A percentile compares a stretch with the other conserved stretches of the same genome.
phyloP scores from a whole-genome alignment of 2,329 filamentous ascomycete species.

The Paecilomyces sp. region DNA sequence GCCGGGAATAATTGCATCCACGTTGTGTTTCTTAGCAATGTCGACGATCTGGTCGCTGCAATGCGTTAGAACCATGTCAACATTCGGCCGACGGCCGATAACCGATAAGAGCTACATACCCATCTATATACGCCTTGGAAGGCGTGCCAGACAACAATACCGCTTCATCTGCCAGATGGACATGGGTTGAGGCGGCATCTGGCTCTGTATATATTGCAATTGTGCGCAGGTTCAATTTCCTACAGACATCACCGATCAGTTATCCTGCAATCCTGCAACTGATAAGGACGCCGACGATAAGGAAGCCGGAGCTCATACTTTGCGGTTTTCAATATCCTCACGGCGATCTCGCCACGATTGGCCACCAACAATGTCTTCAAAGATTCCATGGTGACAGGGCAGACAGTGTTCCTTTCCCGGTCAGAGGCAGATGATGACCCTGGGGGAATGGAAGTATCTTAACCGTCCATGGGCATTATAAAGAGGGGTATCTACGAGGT shows the following conservation, averaged over 20 bases:
- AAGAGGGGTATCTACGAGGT: not conserved
- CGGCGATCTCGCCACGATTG: conserved; percentile 54
- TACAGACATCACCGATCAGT: conserved; percentile 6
- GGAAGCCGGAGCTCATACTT: conserved; percentile 18
- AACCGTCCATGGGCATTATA: not conserved
- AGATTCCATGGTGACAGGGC: conserved; percentile 20
- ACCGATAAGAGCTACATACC: not conserved
- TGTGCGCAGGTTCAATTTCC: conserved; percentile 42
- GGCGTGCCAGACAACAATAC: conserved; percentile 43
- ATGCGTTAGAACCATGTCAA: not conserved
- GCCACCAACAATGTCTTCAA: conserved; percentile 50
- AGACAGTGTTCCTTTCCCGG: not conserved
- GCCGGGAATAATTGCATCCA: conserved; percentile 57
- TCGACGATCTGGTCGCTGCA: conserved; percentile 34
- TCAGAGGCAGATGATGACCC: not conserved
- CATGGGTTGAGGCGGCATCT: conserved; percentile 50
- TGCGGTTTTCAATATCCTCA: conserved; percentile 47
- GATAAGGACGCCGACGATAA: not conserved
- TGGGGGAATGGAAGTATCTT: not conserved
- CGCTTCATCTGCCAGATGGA: conserved; percentile 47
- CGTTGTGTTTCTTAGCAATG: conserved; percentile 44
- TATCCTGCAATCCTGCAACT: not conserved
- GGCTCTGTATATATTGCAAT: conserved; percentile 53
- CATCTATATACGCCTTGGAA: conserved; percentile 44
- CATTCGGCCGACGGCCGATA: not conserved